These are phyloP conservation scores for Byssoonygena ceratinophila DNA, from an alignment of 2,329 filamentous ascomycete species.

Conservation along the genomic window DNA sequence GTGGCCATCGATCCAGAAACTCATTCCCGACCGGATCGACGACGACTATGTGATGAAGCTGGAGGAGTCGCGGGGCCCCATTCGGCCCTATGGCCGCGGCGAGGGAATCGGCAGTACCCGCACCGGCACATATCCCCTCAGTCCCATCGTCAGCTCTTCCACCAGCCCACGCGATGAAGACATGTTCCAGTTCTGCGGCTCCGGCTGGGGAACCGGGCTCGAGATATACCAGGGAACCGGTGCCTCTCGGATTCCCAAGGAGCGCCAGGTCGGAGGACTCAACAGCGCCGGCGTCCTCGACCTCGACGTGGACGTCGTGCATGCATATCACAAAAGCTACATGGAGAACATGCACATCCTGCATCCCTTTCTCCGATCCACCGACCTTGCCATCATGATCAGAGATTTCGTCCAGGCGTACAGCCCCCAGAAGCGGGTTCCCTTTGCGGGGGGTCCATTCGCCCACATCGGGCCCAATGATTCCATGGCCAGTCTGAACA, in stretches of 20 bases:
- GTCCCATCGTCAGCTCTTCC: constrained; percentile 14
- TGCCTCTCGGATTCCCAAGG: constrained; percentile 23
- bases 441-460: neutral
- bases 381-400: constrained; percentile 43
- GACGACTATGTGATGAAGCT: constrained; percentile 64
- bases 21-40: constrained; percentile 52
- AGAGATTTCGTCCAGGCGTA: constrained; percentile 42
- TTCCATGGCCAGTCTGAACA: constrained; percentile 5
- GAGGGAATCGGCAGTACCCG: constrained; percentile 54
- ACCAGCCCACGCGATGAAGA: constrained; percentile 23
- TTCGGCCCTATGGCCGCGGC: constrained; percentile 67
- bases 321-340: constrained; percentile 45
- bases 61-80: constrained; percentile 61
- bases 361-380: constrained; percentile 53
- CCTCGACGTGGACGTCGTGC: constrained; percentile 43
- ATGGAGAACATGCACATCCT: constrained; percentile 51
- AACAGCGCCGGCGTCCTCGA: constrained; percentile 43
- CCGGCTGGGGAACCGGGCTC: constrained; percentile 45
- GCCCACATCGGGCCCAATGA: neutral
- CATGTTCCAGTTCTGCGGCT: constrained; percentile 29
- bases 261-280: constrained; percentile 38
- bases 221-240: constrained; percentile 22
- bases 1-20: constrained; percentile 56
- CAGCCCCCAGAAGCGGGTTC: constrained; percentile 24
- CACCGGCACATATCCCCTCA: constrained; percentile 20